Evolutionary conservation across 1,284 basidiomycete genomes (phyloP), one percentile per base, ranked within the genome.

Genomic region (Psilocybe mexicana): DNA sequence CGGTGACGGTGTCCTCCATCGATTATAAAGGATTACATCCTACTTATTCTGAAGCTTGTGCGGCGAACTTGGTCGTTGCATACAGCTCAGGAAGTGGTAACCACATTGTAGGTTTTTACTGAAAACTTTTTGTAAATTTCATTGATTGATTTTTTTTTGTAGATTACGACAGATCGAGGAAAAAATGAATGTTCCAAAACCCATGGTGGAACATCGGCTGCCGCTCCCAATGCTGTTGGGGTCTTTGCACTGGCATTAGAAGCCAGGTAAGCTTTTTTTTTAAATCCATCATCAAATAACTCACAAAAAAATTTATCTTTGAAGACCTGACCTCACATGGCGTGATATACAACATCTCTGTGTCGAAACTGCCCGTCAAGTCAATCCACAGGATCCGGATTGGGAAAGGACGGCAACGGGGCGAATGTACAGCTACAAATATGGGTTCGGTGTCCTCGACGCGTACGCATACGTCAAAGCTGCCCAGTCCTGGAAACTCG

Each of bases 141-240:
- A 24, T 43, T 55, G 65, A 53, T 71, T 61, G 52, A 18, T 43
- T 24, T 43, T 52, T 43, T 52, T 28, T 36, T 7, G 2, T 67
- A 96, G 94, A 89, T 94, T 53, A 99, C 97, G 0, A 98, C 96
- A 6, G 96, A 99, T 67, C 86, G 90, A 46, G 92, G 93, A 11
- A 84, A 90, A 69, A 84, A 92, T 62, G 83, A 86, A 65, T 99
- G 96, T 71, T 84, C 95, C 0, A 79, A 80, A 53, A 79, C 74
- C 0, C 96, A 99, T 70, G 97, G 97, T 36, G 96, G 96, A 10
- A 99, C 96, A 0, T 98, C 95, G 10, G 96, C 96, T 18, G 96
- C 96, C 6, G 96, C 96, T 2, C 96, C 96, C 0, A 92, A 99
- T 52, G 96, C 92, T n/a, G 94, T 87, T 7, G 95, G 93, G 33